phyloP scores from a whole-genome alignment of 768 basidiomycete genomes.

The Agrocybe pediades region DNA sequence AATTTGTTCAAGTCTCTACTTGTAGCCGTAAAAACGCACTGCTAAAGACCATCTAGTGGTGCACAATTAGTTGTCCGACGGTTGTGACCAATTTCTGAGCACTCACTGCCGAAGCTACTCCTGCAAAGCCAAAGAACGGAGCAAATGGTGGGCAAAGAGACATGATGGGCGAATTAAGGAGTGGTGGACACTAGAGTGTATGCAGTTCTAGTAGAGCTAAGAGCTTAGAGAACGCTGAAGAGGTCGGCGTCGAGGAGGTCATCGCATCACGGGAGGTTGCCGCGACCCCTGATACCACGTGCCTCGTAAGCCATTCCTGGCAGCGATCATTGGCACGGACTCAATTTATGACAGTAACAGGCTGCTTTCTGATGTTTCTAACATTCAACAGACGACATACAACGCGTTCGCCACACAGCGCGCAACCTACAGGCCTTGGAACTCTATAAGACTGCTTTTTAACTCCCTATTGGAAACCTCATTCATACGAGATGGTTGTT shows the following conservation, averaged over 20 bases:
- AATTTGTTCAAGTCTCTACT: neutral
- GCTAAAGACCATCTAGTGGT: conserved; percentile 86
- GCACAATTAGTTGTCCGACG: neutral
- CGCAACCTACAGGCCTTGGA: neutral
- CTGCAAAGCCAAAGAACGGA: conserved; percentile 97
- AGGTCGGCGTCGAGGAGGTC: neutral
- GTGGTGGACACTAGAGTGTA: neutral
- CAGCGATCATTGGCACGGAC: neutral
- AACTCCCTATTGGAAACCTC: neutral
- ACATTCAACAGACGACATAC: neutral
- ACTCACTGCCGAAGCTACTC: conserved; percentile 90
- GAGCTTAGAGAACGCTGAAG: too few species aligned
- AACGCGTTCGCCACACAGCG: neutral
- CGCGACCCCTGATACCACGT: neutral
- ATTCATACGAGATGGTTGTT: conserved; percentile 30
- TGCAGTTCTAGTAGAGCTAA: conserved; percentile 1
- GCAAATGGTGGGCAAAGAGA: conserved; percentile 89
- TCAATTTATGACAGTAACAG: neutral
- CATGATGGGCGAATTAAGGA: conserved; percentile 37
- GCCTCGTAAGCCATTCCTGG: neutral
- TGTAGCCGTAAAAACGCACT: conserved; percentile 55
- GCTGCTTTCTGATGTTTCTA: neutral
- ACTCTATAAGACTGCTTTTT: neutral
- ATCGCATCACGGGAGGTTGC: neutral
- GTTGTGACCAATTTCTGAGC: neutral